A percentile compares a stretch with the other conserved stretches of the same genome.
phyloP scores from a whole-genome alignment of 257 asterid genomes.

The Ophiorrhiza pumila region DNA sequence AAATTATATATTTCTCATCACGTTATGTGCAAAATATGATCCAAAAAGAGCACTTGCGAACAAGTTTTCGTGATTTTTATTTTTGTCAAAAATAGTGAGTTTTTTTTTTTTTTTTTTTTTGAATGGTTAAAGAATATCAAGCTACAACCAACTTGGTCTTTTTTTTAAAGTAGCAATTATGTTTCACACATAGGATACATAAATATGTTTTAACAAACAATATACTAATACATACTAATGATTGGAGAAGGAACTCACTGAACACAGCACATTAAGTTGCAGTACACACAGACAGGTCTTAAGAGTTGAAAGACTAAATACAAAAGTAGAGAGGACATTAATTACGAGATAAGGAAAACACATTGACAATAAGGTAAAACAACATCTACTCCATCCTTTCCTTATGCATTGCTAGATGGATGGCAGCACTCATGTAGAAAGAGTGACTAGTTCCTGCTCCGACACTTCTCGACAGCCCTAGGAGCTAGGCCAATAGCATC shows the following conservation, averaged over 20 bases:
- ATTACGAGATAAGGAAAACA: constrained; percentile 21
- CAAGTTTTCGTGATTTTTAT: too few relatives aligned
- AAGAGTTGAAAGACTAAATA: constrained; percentile 19
- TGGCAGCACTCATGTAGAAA: constrained; percentile 27
- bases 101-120: too few relatives aligned
- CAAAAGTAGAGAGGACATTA: constrained; percentile 11
- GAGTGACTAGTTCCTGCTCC: constrained; percentile 29
- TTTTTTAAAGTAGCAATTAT: background rate
- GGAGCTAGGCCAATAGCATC: constrained; percentile 61
- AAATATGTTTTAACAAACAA: constrained; percentile 19
- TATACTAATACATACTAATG: constrained; percentile 24
- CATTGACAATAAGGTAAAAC: constrained; percentile 11
- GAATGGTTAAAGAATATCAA: background rate
- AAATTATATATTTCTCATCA: too few relatives aligned
- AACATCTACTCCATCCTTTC: constrained; percentile 20
- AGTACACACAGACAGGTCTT: constrained; percentile 22
- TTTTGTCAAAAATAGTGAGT: too few relatives aligned
- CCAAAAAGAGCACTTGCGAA: too few relatives aligned
- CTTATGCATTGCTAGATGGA: constrained; percentile 12
- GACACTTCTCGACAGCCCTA: constrained; percentile 39
- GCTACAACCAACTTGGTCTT: constrained; percentile 1
- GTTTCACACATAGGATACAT: background rate
- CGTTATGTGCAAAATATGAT: too few relatives aligned
- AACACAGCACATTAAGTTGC: constrained; percentile 18
- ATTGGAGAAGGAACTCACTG: constrained; percentile 11